These are phyloP conservation scores for Actinomortierella wolfii DNA, from an alignment of 371 early-diverging fungal genomes.

Conservation along the genomic window DNA sequence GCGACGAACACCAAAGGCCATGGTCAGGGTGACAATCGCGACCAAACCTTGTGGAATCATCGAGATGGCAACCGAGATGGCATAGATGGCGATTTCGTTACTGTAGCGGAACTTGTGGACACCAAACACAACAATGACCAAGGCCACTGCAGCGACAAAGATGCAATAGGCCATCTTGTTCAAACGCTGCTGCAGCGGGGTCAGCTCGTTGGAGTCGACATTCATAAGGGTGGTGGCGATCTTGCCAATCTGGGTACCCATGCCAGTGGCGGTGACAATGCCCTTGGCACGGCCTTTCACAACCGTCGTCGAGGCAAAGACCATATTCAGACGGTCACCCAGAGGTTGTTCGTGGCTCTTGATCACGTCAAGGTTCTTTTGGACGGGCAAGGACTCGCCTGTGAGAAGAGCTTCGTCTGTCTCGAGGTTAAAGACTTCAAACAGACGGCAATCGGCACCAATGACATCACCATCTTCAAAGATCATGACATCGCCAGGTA, in stretches of 20 bases:
- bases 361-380: constrained; percentile 58
- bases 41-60: constrained; percentile 97
- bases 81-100: constrained; percentile 71
- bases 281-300: constrained; percentile 68
- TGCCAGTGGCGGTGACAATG: constrained; percentile 77
- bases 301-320: constrained; percentile 62
- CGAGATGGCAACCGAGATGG: constrained; percentile 87
- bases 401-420: constrained; percentile 88
- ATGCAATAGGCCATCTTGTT: constrained; percentile 75
- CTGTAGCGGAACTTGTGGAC: constrained; percentile 61
- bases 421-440: constrained; percentile 82
- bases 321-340: constrained; percentile 65
- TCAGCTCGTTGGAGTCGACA: constrained; percentile 62
- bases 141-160: constrained; percentile 65
- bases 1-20: constrained; percentile 88
- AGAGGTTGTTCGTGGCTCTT: constrained; percentile 53
- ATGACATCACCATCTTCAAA: constrained; percentile 89
- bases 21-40: constrained; percentile 89
- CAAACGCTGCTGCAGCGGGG: constrained; percentile 77
- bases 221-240: constrained; percentile 87
- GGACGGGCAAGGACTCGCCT: constrained; percentile 80
- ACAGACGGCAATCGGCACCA: constrained; percentile 87
- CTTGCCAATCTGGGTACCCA: constrained; percentile 88
- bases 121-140: constrained; percentile 75
- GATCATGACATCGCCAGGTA: constrained; percentile 87